Conservation (phyloP, 495 filamentous ascomycete genomes). For the Penicillium argentinense region DNA sequence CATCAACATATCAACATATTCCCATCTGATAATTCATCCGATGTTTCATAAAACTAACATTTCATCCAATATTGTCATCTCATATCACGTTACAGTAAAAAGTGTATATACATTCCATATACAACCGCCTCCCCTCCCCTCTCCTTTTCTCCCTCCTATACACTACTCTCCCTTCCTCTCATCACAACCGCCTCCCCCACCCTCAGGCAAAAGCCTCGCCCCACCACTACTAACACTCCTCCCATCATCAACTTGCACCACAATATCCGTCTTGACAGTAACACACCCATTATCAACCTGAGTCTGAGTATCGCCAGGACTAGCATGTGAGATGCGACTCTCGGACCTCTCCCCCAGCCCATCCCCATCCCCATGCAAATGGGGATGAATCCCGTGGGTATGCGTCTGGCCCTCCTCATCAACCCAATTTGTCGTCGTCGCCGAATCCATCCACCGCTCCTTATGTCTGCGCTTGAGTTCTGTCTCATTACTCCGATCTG, state of each 20-base stretch:
- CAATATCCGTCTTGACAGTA: slow-evolving; percentile 33
- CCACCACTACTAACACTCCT: slow-evolving; percentile 19
- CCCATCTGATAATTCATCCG: no score
- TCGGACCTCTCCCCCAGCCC: slow-evolving; percentile 24
- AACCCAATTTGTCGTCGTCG: slow-evolving; percentile 12
- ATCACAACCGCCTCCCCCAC: slow-evolving; percentile 6
- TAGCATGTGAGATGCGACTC: slow-evolving; percentile 18
- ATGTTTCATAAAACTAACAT: no score
- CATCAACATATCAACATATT: no score
- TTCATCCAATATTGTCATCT: no score
- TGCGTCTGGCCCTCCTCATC: slow-evolving; percentile 17
- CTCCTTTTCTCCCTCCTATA: background rate
- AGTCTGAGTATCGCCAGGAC: slow-evolving; percentile 14
- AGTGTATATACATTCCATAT: no score
- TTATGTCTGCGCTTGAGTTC: slow-evolving; percentile 17
- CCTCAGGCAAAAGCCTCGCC: slow-evolving; percentile 16
- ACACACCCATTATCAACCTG: slow-evolving; percentile 22
- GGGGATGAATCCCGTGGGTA: no score
- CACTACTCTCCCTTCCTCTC: background rate
- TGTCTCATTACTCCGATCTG: slow-evolving; percentile 8
- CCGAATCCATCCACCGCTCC: slow-evolving; percentile 22
- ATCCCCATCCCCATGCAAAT: no score
- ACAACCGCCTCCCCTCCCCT: no score
- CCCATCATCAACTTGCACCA: slow-evolving; percentile 31
- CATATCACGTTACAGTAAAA: no score